Base-by-base conservation (phyloP, 2,329 filamentous ascomycete genomes). In the Cladophialophora bantiana region DNA sequence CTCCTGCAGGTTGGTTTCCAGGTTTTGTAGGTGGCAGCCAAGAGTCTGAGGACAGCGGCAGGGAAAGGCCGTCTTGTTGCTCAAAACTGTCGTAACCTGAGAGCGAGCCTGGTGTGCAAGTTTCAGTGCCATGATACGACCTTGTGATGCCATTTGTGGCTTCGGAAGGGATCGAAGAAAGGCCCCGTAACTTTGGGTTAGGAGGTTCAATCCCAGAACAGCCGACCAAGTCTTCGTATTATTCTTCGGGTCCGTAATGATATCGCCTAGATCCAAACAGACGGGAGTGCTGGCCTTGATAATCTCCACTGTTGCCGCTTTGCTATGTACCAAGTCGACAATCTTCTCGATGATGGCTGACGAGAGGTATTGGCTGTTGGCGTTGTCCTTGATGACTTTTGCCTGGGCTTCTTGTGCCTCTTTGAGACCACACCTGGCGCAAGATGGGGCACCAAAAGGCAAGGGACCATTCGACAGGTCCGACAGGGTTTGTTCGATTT, bases 11-110 rank as follows among this genome's bases (percentile, higher is more conserved):
- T 75, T 71, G 7, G 15, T 32, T 26, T 71, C 65, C 34, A 75
- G 52, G 10, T 72, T 71, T 34, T 71, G 69, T 36, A 76, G 58
- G 20, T 75, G 73, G 34, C 69, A 74, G 5, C 72, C 74, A 32
- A 75, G 64, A 13, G 74, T 75, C 20, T 73, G 68, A 13, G 67
- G 53, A 59, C 74, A 76, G 31, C 73, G 70, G 66, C 74, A 76
- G 2, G 74, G 74, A 65, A 75, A 74, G 40, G 65, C 69, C 10
- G 60, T 68, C 38, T 74, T 64, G 56, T 74, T 68, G 10, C 67
- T 66, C 12, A 75, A 63, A 3, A 75, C 59, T 12, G 62, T 36
- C 1, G 57, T 9, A 35, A 75, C 59, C 13, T 71, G 68, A 9
- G 59, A 55, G 7, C 68, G 38, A 34, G 70, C 74, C 59, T 71